Conservation (phyloP, 2,329 filamentous ascomycete genomes). For the Fusarium verrucosum region DNA sequence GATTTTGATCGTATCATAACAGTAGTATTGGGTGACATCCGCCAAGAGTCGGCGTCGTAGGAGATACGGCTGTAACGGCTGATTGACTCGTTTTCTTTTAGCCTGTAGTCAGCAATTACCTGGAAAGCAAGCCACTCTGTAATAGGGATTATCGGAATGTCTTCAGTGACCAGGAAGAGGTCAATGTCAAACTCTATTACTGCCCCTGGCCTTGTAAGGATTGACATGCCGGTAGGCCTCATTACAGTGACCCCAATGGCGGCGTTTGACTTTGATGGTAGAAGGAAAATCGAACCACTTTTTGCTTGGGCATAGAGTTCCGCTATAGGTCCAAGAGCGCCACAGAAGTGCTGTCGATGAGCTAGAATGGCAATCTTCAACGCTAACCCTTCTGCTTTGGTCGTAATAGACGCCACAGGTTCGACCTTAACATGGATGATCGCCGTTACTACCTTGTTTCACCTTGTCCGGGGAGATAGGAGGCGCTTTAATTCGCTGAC, state of each 20-base stretch:
- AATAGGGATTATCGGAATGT: not conserved
- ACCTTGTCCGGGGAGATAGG: not conserved
- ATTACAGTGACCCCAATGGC: too few relatives aligned
- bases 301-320: not conserved
- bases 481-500: not conserved
- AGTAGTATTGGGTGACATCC: not conserved
- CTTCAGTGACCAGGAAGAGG: not conserved
- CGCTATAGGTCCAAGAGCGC: not conserved
- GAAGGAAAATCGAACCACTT: not conserved
- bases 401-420: not conserved
- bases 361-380: not conserved
- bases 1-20: not conserved
- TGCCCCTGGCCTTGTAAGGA: too few relatives aligned
- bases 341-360: not conserved
- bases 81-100: not conserved
- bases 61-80: not conserved
- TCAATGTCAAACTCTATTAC: too few relatives aligned
- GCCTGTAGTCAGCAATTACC: not conserved
- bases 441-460: not conserved
- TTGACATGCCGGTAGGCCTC: too few relatives aligned
- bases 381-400: not conserved
- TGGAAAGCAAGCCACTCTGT: not conserved
- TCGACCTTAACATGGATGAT: not conserved
- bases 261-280: not conserved
- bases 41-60: not conserved